Conservation (phyloP, 495 filamentous ascomycete genomes). For the Margaritispora aquatica region DNA sequence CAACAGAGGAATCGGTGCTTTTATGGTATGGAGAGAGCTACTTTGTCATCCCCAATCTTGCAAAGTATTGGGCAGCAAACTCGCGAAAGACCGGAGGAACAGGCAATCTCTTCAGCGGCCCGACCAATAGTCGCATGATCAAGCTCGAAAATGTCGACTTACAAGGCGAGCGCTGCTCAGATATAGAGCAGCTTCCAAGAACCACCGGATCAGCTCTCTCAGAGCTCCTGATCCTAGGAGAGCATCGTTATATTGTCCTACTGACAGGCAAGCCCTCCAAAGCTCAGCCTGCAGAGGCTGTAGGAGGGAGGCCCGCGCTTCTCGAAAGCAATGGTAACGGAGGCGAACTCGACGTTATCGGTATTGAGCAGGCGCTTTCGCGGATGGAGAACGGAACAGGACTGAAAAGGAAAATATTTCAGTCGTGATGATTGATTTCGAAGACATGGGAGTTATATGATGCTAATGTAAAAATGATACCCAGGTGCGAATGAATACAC, state of each 20-base stretch:
- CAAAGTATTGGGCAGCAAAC: constrained; percentile 58
- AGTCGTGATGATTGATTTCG: constrained; percentile 1
- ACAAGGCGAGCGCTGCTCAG: constrained; percentile 60
- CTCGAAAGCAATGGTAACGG: constrained; percentile 35
- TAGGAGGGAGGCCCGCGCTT: constrained; percentile 30
- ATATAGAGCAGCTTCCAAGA: constrained; percentile 46
- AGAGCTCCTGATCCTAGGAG: constrained; percentile 58
- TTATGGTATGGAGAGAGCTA: constrained; percentile 60
- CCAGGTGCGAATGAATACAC: constrained; percentile 1
- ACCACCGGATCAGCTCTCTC: constrained; percentile 19
- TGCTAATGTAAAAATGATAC: constrained; percentile 14
- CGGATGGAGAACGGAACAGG: constrained; percentile 17
- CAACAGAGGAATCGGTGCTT: constrained; percentile 57
- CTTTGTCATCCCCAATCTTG: constrained; percentile 56
- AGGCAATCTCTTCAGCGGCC: constrained; percentile 48
- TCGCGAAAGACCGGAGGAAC: constrained; percentile 42
- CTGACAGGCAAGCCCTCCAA: constrained; percentile 4
- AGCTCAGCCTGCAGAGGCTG: neutral
- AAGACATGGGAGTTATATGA: neutral
- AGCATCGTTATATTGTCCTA: constrained; percentile 41
- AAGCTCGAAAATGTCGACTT: constrained; percentile 47
- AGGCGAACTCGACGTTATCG: constrained; percentile 47
- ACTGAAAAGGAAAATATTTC: constrained; percentile 14
- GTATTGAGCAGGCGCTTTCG: constrained; percentile 42
- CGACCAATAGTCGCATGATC: constrained; percentile 40